Percentiles rank a stretch among this genome's conserved stretches.
Evolutionary conservation across 805 yeast genomes (phyloP).

Genomic region (Nakazawaea wyomingensis): DNA sequence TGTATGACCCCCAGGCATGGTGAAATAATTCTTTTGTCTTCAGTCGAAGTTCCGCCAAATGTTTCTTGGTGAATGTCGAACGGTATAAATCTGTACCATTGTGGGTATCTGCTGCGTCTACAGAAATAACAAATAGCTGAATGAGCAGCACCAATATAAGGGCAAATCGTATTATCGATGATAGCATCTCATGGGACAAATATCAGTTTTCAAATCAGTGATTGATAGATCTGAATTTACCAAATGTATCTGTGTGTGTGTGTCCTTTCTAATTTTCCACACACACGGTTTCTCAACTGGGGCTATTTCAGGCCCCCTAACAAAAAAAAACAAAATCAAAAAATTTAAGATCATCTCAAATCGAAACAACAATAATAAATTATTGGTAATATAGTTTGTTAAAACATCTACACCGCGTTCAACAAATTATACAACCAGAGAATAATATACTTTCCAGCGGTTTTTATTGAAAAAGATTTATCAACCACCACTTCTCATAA

Average conservation of each 20-base stretch:
- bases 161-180: not conserved
- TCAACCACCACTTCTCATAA: too few species aligned
- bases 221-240: too few species aligned
- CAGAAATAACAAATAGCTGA: not conserved
- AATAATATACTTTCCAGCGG: too few species aligned
- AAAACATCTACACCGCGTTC: too few species aligned
- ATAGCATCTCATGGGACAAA: not conserved
- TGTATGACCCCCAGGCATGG: conserved; percentile 72
- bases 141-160: not conserved
- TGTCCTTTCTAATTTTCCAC: too few species aligned
- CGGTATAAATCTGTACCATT: conserved; percentile 15
- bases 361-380: too few species aligned
- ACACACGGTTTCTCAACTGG: not conserved
- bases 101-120: not conserved
- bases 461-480: too few species aligned
- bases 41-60: conserved; percentile 23
- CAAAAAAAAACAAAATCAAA: too few species aligned
- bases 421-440: too few species aligned
- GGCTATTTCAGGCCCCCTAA: not conserved
- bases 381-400: too few species aligned
- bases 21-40: conserved; percentile 56
- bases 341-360: not conserved
- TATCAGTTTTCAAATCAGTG: not conserved
- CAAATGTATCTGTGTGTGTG: not conserved
- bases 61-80: conserved; percentile 22